Base-by-base conservation (phyloP, 108 stramenopile species). In the Fragilariopsis cylindrus region DNA sequence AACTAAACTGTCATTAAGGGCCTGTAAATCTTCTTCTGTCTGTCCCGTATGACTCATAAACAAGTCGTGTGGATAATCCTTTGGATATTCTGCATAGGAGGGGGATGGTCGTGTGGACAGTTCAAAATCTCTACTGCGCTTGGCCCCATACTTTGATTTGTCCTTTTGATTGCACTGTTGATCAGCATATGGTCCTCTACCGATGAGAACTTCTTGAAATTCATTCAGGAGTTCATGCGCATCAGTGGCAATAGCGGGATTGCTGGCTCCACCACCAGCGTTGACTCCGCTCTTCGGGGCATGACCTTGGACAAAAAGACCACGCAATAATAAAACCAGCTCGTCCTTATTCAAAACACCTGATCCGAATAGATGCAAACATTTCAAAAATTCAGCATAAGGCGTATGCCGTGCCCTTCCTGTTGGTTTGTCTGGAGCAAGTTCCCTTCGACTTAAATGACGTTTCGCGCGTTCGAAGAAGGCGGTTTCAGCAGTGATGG, bases 301-400 rank as follows among this genome's bases (percentile, higher is more conserved):
- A 75, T 96, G 94, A 5, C 89, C 90, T 67, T 95, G 88, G 53
- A 90, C 86, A 49, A 99, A 88, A 19, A 99, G 81, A 52, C 94
- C 93, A 4, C 86, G 71, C 7, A 97, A 77, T 21, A 99, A 73
- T 66, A 84, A 72, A n/a, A 96, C 69, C 43, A 98, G 78, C 79
- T 98, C 98, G 8, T 96, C 94, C 73, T 88, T 91, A 65, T 83
- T 90, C 57, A 99, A 60, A 15, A 97, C 81, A 19, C 95, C 96
- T 3, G 87, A 76, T 15, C 91, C 94, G 78, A 87, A 96, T 57
- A 98, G 76, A 72, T 95, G 95, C 48, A 97, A 65, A 54, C 89
- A 88, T 78, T 98, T 98, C 57, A 98, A 76, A 72, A 99, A 98
- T 80, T 98, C 97, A 48, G 84, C 69, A 57, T 92, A 87, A 15